Conservation (phyloP, 305 asterid species). For the Fraxinus baroniana region DNA sequence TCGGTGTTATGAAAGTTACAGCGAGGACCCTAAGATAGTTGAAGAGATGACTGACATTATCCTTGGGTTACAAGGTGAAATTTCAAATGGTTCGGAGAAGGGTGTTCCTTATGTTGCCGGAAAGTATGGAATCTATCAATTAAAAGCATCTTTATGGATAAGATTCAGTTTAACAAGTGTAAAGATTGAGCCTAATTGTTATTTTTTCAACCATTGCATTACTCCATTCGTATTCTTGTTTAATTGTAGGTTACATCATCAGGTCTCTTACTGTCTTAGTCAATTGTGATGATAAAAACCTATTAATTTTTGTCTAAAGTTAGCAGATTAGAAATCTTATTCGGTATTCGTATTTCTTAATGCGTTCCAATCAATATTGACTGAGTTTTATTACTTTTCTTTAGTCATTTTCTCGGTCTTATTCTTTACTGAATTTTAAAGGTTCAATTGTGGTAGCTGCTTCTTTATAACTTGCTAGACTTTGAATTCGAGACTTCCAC, state of each 20-base stretch:
- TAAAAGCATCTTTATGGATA: not conserved
- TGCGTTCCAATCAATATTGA: not conserved
- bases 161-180: not conserved
- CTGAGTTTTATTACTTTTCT: not conserved
- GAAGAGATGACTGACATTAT: conserved; percentile 47
- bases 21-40: conserved; percentile 48
- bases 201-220: not conserved
- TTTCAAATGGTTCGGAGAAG: conserved; percentile 33
- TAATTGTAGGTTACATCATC: not conserved
- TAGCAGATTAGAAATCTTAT: not conserved
- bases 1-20: conserved; percentile 51
- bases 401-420: no score
- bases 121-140: conserved; percentile 26
- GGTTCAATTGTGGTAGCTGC: not conserved
- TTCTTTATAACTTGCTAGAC: no score
- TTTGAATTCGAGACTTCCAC: no score
- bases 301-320: not conserved
- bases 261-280: not conserved
- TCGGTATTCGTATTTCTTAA: not conserved
- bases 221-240: not conserved
- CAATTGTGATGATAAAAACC: not conserved
- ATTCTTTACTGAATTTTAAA: not conserved
- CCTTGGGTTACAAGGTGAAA: conserved; percentile 50
- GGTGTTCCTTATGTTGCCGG: conserved; percentile 50
- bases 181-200: not conserved